Evolutionary conservation across 2,329 filamentous ascomycete genomes (phyloP), one percentile per base, ranked within the genome.

Genomic region (Lecanicillium sp.): DNA sequence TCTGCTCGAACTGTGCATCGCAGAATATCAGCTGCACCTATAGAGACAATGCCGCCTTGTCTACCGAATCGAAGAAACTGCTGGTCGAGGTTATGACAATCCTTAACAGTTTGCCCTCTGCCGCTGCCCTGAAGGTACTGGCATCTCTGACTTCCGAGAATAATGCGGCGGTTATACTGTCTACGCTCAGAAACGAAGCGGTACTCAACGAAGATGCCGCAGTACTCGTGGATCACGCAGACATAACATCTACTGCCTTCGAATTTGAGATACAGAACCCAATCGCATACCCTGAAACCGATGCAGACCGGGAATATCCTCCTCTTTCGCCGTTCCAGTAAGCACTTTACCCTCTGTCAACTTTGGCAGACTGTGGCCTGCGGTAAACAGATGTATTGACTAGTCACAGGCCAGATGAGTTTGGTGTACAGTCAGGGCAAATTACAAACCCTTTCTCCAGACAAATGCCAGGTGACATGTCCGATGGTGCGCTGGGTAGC

Each of bases 191-290:
- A 12, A 44, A 45, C 2, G 12, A 8, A 17, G 3, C 12, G 30
- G 10, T 29, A 29, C 5, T 31, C 3, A 17, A 29, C 13, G 22
- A 13, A 27, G 17, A 17, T 12, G 30, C 15, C 30, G 8, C 4
- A 17, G 8, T 11, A 33, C 15, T 11, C 6, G 22, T 7, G 22
- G 11, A 25, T 6, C 7, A 11, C 31, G 31, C 2, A 9, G 17
- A 33, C 31, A 19, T 3, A 17, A 7, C 18, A 34, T 41, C 29
- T 17, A 51, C 6, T 49, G n/a, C 49, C 15, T 40, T 44, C 10
- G 52, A 56, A 27, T 44, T 56, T 20, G 53, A 52, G 44, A 37
- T 44, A 28, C 46, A 51, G 18, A 48, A 52, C 20, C 46, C 52
- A 2, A 44, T 43, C 17, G 45, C 47, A 0, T 57, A 57, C 36